Base-by-base conservation (phyloP, 2,329 filamentous ascomycete genomes). In the Neurospora sp. region DNA sequence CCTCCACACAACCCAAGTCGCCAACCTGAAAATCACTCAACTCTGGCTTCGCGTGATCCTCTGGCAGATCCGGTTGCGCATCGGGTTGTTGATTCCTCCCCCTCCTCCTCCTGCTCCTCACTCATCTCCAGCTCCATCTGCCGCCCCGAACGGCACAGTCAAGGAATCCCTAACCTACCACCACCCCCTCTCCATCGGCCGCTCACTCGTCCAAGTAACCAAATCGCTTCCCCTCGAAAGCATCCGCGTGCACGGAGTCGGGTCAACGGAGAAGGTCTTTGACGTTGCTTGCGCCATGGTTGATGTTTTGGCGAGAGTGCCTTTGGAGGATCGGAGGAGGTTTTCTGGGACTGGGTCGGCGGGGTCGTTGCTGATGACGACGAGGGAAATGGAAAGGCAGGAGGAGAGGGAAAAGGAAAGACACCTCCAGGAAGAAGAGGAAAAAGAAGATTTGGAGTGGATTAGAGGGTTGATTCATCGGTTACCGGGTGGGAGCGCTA, bases 231-330 rank as follows among this genome's bases (percentile, higher is more conserved):
- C 80, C 0, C 72, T 82, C 1, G 77, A 78, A 17, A 80, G 79
- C 65, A 79, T 84, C 69, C 78, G 76, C 23, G 78, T 84, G 0
- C 82, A 84, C 11, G 82, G 82, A 0, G 81, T 81, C 10, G 82
- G 82, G 0, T 72, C 84, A n/a, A 83, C 82, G 0, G 82, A 84
- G 69, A 84, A 84, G 71, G 72, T 84, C 0, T 83, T 82, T 52
- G 82, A 83, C 41, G 78, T 84, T 36, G 81, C 81, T 0, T 83
- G 80, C 0, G 79, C 81, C 0, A 80, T 83, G 1, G 79, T 82
- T 1, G 82, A 84, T 66, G 82, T 84, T 1, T 73, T 83, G 0
- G 81, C 82, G 0, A 77, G 81, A 0, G 78, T 83, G 0, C 82
- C 82, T 85, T 71, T n/a, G 15, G 52, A 62, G 15, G 52, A 62